phyloP scores from a whole-genome alignment of 352 stramenopile genomes.

The Ophiocytium majus region DNA sequence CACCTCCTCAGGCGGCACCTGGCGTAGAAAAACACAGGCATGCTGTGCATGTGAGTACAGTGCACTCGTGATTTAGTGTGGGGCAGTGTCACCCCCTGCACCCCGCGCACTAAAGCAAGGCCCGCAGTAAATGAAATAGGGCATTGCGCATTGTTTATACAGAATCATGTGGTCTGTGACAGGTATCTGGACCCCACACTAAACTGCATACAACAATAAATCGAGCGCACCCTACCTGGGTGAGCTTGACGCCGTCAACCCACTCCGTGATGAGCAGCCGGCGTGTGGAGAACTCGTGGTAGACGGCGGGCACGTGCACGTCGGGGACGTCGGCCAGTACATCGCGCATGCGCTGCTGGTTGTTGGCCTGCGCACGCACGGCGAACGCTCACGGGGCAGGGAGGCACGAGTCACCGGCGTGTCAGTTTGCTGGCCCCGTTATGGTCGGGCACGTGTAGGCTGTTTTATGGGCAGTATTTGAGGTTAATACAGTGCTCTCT shows the following conservation, averaged over 20 bases:
- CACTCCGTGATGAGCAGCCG: conserved; percentile 73
- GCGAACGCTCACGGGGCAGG: neutral
- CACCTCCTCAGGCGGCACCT: conserved; percentile 60
- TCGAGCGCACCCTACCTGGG: no score
- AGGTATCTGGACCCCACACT: no score
- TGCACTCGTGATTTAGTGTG: no score
- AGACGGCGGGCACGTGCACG: conserved; percentile 69
- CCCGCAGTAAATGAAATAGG: no score
- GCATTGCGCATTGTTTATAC: no score
- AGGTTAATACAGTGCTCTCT: no score
- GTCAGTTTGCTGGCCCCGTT: conserved; percentile 13
- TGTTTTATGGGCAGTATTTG: no score
- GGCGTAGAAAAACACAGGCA: conserved; percentile 27
- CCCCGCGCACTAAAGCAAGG: no score
- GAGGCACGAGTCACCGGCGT: neutral
- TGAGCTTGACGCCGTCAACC: conserved; percentile 73
- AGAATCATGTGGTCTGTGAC: no score
- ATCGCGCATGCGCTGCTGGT: conserved; percentile 65
- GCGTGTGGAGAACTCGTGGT: conserved; percentile 67
- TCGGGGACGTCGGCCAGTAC: conserved; percentile 63
- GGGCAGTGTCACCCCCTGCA: no score
- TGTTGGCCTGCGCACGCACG: conserved; percentile 43
- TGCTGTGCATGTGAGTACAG: neutral
- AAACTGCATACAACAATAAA: no score
- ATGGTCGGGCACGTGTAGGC: no score